Conservation (phyloP, 768 basidiomycete species). For the Mycena capillaripes region DNA sequence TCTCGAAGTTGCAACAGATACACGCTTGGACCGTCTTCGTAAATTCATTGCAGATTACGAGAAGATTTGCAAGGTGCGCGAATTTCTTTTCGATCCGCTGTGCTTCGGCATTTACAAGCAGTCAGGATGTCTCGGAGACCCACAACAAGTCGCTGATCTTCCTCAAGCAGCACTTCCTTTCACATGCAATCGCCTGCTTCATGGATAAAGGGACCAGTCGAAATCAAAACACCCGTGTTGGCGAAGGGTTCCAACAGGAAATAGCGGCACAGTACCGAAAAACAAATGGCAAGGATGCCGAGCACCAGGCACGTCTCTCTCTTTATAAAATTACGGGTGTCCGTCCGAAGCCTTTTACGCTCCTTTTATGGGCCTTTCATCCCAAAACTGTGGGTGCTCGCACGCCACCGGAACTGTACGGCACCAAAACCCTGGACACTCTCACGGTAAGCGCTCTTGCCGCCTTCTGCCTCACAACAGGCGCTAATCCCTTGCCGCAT, state of each 20-base stretch:
- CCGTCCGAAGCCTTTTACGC: too few species aligned
- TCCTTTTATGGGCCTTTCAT: too few species aligned
- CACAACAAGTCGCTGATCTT: slow-evolving; percentile 14
- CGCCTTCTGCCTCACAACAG: too few species aligned
- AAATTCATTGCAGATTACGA: slow-evolving; percentile 9
- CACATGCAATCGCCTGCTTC: slow-evolving; percentile 4
- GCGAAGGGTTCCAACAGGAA: slow-evolving; percentile 31
- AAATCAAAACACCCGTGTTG: slow-evolving; percentile 26
- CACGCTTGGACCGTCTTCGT: not conserved
- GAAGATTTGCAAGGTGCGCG: slow-evolving; percentile 11
- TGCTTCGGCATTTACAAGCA: not conserved
- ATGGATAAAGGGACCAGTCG: slow-evolving; percentile 22
- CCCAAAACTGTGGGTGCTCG: too few species aligned
- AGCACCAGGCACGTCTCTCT: slow-evolving; percentile 24
- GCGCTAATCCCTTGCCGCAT: too few species aligned
- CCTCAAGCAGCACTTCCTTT: slow-evolving; percentile 27
- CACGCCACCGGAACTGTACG: too few species aligned
- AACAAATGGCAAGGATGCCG: slow-evolving; percentile 24
- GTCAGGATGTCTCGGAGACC: slow-evolving; percentile 5
- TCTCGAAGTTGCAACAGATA: not conserved
- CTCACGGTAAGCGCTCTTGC: too few species aligned
- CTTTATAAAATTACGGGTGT: too few species aligned
- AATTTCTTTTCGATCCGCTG: not conserved
- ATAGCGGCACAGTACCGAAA: slow-evolving; percentile 8
- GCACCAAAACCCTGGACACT: too few species aligned